Evolutionary conservation across 2,329 filamentous ascomycete genomes (phyloP).

Genomic region (Sporothrix mexicana): DNA sequence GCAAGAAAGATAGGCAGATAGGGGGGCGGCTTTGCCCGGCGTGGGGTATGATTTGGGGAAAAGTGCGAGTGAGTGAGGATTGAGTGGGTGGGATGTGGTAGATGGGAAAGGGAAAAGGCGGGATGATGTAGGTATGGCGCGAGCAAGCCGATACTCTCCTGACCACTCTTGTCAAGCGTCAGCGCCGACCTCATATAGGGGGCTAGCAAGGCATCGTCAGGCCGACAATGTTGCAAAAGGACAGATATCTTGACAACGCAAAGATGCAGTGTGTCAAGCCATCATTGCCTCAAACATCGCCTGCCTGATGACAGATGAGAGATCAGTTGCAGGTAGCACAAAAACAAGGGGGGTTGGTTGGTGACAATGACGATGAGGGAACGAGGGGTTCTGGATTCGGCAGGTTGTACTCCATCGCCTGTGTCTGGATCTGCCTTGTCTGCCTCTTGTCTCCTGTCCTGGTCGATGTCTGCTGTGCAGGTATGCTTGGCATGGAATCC

Average conservation of each 20-base stretch:
- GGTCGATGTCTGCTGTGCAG: slow-evolving; percentile 10
- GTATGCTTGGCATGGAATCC: slow-evolving; percentile 24
- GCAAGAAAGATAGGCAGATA: not conserved
- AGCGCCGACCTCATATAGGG: slow-evolving; percentile 20
- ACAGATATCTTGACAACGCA: slow-evolving; percentile 12
- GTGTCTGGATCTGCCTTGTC: not conserved
- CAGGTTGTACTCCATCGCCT: slow-evolving; percentile 10
- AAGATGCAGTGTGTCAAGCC: not conserved
- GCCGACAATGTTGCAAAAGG: slow-evolving; percentile 4
- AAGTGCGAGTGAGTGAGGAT: no score
- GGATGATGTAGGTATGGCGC: slow-evolving; percentile 19
- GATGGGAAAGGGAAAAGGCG: slow-evolving; percentile 12
- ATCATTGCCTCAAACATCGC: slow-evolving; percentile 1
- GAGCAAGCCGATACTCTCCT: slow-evolving; percentile 2
- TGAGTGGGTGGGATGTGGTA: slow-evolving; percentile 11
- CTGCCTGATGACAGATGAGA: slow-evolving; percentile 8
- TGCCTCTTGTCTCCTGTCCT: not conserved
- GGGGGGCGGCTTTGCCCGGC: slow-evolving; percentile 8
- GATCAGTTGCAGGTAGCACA: slow-evolving; percentile 4
- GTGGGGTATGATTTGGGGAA: slow-evolving; percentile 14
- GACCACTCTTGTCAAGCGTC: slow-evolving; percentile 1
- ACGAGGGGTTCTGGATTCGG: slow-evolving; percentile 12
- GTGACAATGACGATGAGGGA: slow-evolving; percentile 6
- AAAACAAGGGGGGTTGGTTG: not conserved
- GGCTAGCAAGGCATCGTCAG: not conserved